phyloP scores from a whole-genome alignment of 2,329 filamentous ascomycete genomes.

The Exophiala viscosa region DNA sequence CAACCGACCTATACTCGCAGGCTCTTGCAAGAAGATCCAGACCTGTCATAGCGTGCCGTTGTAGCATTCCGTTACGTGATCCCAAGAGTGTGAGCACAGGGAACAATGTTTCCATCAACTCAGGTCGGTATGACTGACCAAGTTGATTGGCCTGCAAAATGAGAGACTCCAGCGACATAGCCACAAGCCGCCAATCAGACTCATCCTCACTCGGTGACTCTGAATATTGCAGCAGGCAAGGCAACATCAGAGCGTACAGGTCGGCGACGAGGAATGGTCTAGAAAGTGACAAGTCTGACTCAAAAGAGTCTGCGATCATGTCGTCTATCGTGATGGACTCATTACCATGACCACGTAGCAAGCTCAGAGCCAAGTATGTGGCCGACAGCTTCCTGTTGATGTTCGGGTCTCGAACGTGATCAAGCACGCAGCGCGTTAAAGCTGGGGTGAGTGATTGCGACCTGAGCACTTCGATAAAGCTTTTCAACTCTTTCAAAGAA shows the following conservation, averaged over 20 bases:
- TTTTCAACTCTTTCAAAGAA: conserved; percentile 60
- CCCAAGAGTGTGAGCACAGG: conserved; percentile 86
- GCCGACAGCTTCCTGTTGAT: conserved; percentile 62
- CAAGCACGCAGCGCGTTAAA: conserved; percentile 64
- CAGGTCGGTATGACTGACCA: conserved; percentile 67
- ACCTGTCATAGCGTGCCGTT: conserved; percentile 76
- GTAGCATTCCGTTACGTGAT: conserved; percentile 63
- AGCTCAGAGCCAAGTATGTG: conserved; percentile 75
- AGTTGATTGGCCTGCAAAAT: conserved; percentile 70
- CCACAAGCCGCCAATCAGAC: conserved; percentile 68
- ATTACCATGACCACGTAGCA: conserved; percentile 51
- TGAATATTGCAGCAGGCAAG: conserved; percentile 33
- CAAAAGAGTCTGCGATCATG: conserved; percentile 55
- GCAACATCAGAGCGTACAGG: conserved; percentile 42
- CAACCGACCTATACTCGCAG: conserved; percentile 71
- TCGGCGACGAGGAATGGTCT: conserved; percentile 42
- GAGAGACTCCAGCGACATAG: conserved; percentile 75
- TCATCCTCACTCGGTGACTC: conserved; percentile 36
- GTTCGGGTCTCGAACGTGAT: conserved; percentile 56
- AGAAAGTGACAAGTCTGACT: conserved; percentile 34
- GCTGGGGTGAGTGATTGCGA: conserved; percentile 41
- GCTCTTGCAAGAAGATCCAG: conserved; percentile 73
- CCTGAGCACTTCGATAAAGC: conserved; percentile 56
- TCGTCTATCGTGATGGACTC: conserved; percentile 58
- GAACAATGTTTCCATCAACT: conserved; percentile 87